Evolutionary conservation across 106 monocot species (phyloP).

Genomic region (Allium fistulosum): DNA sequence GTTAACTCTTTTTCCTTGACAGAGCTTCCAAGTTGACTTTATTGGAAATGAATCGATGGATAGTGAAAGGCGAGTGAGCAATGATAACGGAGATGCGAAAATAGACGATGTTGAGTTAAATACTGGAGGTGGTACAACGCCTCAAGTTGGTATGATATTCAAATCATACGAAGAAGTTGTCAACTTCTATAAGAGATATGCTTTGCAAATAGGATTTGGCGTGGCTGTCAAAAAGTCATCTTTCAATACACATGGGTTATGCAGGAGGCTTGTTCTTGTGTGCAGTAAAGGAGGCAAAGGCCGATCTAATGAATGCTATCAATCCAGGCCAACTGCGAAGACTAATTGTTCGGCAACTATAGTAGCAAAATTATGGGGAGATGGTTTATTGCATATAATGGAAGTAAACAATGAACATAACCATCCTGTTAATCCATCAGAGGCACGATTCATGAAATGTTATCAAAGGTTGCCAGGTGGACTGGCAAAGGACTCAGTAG

Average conservation of each 20-base stretch:
- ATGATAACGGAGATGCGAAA: conserved; percentile 4
- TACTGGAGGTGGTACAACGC: conserved; percentile 25
- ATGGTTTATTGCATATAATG: conserved; percentile 40
- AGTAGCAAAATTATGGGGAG: conserved; percentile 40
- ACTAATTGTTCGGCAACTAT: conserved; percentile 40
- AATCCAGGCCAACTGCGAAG: conserved; percentile 41
- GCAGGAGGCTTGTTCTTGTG: conserved; percentile 35
- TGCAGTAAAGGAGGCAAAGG: conserved; percentile 46
- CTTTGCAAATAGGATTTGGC: conserved; percentile 39
- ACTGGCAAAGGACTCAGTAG: conserved; percentile 22
- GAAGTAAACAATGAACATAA: conserved; percentile 48
- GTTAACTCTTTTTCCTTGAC: background rate
- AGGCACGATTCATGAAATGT: conserved; percentile 29
- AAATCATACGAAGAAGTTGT: conserved; percentile 46
- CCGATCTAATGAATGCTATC: conserved; percentile 37
- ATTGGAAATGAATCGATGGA: background rate
- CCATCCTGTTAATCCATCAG: conserved; percentile 30
- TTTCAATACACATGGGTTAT: conserved; percentile 32
- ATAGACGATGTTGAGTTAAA: conserved; percentile 8
- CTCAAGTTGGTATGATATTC: conserved; percentile 49
- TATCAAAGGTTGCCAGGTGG: conserved; percentile 30
- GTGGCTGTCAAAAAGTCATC: conserved; percentile 46
- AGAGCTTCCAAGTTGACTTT: conserved; percentile 17
- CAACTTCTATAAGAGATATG: conserved; percentile 51
- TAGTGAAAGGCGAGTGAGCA: conserved; percentile 4